Evolutionary conservation across 139 green algal genomes (phyloP).

Genomic region (Monoraphidium neglectum): DNA sequence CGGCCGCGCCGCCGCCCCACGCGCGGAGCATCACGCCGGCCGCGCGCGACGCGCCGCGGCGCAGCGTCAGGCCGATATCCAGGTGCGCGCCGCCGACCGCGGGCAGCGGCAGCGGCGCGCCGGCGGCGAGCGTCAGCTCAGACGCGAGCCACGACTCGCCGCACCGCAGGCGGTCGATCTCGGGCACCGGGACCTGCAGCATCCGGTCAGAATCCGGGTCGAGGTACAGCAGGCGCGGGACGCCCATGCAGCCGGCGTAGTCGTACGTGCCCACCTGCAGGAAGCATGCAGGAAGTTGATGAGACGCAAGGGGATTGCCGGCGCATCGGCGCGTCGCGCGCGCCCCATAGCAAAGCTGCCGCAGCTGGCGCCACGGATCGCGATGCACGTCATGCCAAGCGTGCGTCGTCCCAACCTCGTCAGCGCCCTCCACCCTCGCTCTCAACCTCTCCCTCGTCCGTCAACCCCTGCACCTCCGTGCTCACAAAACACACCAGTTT

Average conservation of each 20-base stretch:
- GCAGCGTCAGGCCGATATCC: slow-evolving; percentile 40
- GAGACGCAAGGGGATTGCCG: too few species aligned
- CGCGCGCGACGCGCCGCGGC: slow-evolving; percentile 14
- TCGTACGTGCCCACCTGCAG: slow-evolving; percentile 64
- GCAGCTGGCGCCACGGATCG: too few species aligned
- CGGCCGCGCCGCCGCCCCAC: slow-evolving; percentile 67
- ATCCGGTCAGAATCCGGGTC: slow-evolving; percentile 29
- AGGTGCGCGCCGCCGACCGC: slow-evolving; percentile 28
- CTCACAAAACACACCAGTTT: neutral
- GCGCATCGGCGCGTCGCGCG: too few species aligned
- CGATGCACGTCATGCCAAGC: too few species aligned
- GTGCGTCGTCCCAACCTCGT: too few species aligned
- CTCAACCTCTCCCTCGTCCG: too few species aligned
- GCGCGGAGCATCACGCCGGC: slow-evolving; percentile 62
- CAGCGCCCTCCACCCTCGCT: too few species aligned
- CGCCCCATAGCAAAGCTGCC: too few species aligned
- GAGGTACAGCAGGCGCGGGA: slow-evolving; percentile 70
- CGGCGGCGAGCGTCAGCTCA: slow-evolving; percentile 13
- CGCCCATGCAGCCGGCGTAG: slow-evolving; percentile 83
- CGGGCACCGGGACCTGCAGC: slow-evolving; percentile 36
- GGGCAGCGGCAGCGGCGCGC: slow-evolving; percentile 25
- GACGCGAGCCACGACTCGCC: slow-evolving; percentile 17
- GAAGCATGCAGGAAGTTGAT: neutral
- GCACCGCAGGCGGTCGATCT: slow-evolving; percentile 34
- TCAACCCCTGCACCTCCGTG: neutral